Conservation (phyloP, 306 rosid genomes). For the Delonix regia region DNA sequence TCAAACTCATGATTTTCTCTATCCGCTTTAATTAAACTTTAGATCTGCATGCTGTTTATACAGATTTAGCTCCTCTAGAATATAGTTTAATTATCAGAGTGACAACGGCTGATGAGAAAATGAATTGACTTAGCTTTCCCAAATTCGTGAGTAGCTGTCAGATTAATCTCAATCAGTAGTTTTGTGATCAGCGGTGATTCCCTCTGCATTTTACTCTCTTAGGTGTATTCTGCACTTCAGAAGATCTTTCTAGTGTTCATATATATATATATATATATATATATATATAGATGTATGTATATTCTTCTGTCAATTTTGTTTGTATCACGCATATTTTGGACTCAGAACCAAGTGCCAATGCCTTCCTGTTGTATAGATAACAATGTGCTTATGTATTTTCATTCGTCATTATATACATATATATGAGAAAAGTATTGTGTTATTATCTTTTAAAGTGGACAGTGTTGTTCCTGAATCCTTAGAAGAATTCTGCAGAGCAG, state of each 20-base stretch:
- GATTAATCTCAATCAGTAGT: neutral
- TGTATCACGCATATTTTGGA: neutral
- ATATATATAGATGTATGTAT: too few relatives aligned
- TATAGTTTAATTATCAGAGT: neutral
- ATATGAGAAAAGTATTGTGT: neutral
- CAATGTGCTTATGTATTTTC: neutral
- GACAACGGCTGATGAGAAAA: neutral
- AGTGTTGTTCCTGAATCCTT: neutral
- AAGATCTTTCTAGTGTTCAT: conserved; percentile 14
- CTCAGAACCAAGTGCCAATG: neutral
- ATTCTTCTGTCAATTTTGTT: conserved; percentile 10
- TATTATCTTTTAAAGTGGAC: neutral
- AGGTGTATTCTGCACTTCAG: neutral
- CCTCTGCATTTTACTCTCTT: neutral
- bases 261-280: too few relatives aligned
- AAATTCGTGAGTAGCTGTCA: neutral
- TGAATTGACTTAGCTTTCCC: neutral
- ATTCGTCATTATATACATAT: conserved; percentile 6
- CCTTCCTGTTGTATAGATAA: conserved; percentile 19
- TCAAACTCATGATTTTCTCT: neutral
- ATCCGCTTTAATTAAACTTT: neutral
- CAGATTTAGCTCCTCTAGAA: neutral
- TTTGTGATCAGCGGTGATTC: neutral
- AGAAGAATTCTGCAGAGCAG: neutral
- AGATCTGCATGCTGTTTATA: neutral